Evolutionary conservation across 306 rosid species (phyloP), one percentile per base, ranked within the genome.

Genomic region (Lathyrus sativus): DNA sequence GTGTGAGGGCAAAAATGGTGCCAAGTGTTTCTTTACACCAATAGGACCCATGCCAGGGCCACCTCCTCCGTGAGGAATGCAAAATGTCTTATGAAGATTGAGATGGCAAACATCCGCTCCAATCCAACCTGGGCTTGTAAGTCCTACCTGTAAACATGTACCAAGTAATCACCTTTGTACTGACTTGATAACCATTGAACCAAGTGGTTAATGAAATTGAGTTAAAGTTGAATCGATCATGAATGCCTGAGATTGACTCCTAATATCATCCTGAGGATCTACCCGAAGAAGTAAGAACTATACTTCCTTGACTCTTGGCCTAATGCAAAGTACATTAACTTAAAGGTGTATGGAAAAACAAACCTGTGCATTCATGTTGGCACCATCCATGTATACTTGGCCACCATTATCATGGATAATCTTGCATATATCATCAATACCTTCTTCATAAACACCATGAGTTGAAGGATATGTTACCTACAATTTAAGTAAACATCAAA

Each of bases 1-100:
- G 81, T 95, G 99, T 5, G 99, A 95, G 28, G 99, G 99, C 82
- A 95, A 85, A 77, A 82, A 95, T 55, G 99, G 99, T 28, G 99
- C 99, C 81, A 95, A 83, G 89, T 95, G 99, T 64, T 91, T 81
- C 92, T 95, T 95, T 72, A 95, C 99, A 87, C 99, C 99, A 80
- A 95, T 95, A 49, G 99, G 99, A 81, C 99, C 99, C 99, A 95
- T 95, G 53, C 99, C 99, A 72, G 99, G 99, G 77, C 99, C 99
- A 22, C 99, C 99, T 66, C 99, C 99, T 81, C 99, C 99, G 60
- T 95, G 99, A 13, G 99, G 99, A 59, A 95, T 95, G 87, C 99
- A 95, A 70, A 95, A 95, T 75, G 99, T 95, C 85, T 95, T 95
- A 7, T 95, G 99, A 45, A 95, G 99, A 80, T 95, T 95, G 82